Percentiles rank a stretch among this genome's conserved stretches.
Evolutionary conservation across 2,329 filamentous ascomycete genomes (phyloP).

Genomic region (Cryphonectria nitschkei): DNA sequence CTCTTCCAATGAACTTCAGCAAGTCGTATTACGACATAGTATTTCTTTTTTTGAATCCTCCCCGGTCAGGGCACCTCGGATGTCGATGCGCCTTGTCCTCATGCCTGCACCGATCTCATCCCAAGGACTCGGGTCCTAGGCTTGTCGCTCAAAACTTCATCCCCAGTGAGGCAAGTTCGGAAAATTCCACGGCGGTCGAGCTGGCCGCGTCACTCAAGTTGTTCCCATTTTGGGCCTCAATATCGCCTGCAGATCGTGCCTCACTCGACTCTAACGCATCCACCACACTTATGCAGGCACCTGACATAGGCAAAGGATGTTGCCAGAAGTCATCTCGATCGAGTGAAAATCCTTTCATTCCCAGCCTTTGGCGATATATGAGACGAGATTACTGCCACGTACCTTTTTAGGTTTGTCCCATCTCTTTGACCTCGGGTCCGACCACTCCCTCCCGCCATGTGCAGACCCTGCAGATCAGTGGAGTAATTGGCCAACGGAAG

Average conservation of each 20-base stretch:
- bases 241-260: background rate
- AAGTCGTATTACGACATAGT: background rate
- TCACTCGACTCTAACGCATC: background rate
- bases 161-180: background rate
- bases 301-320: background rate
- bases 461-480: background rate
- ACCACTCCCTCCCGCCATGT: background rate
- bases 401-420: background rate
- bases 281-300: background rate
- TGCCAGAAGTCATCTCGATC: background rate
- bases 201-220: background rate
- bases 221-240: background rate
- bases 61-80: background rate
- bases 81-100: background rate
- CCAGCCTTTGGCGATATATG: background rate
- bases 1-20: background rate
- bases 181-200: background rate
- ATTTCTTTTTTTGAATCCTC: background rate
- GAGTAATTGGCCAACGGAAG: background rate
- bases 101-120: background rate
- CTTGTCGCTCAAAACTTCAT: background rate
- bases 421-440: background rate
- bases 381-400: background rate
- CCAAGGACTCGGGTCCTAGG: background rate
- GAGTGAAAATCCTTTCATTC: background rate